Percentiles rank a stretch among this genome's conserved stretches.
phyloP scores from a whole-genome alignment of 176 grass and related monocot genomes.

The bread wheat (Triticum aestivum) region DNA sequence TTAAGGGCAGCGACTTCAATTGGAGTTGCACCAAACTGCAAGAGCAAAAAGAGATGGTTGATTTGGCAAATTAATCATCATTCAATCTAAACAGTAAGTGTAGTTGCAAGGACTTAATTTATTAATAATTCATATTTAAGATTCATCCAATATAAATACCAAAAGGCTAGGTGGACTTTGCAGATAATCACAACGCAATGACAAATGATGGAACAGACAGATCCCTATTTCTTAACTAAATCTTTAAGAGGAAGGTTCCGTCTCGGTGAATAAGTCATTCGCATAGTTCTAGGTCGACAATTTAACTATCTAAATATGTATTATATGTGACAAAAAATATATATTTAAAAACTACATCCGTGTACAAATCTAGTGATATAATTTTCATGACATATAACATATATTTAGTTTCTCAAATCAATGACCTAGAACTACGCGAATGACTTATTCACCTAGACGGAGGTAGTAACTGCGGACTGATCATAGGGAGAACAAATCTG shows the following conservation, averaged over 20 bases:
- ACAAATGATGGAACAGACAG: background rate
- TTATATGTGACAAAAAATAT: no score
- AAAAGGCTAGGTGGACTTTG: background rate
- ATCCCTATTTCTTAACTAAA: background rate
- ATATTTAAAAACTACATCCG: no score
- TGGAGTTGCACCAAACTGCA: background rate
- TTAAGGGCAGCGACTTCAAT: no score
- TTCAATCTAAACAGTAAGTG: background rate
- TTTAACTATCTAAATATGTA: no score
- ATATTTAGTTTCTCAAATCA: no score
- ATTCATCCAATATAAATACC: background rate
- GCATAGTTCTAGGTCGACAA: no score
- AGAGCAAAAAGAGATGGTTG: background rate
- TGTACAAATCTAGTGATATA: no score
- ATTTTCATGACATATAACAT: no score
- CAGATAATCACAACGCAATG: background rate
- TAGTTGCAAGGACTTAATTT: background rate
- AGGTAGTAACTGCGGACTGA: no score
- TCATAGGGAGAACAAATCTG: background rate
- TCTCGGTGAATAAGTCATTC: no score
- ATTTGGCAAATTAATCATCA: background rate
- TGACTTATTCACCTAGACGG: no score
- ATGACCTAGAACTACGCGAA: no score
- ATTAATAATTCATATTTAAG: background rate
- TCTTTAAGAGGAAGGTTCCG: background rate